These are phyloP conservation scores for Trichoderma koningiopsis DNA, from an alignment of 2,329 filamentous ascomycete genomes.

Conservation along the genomic window DNA sequence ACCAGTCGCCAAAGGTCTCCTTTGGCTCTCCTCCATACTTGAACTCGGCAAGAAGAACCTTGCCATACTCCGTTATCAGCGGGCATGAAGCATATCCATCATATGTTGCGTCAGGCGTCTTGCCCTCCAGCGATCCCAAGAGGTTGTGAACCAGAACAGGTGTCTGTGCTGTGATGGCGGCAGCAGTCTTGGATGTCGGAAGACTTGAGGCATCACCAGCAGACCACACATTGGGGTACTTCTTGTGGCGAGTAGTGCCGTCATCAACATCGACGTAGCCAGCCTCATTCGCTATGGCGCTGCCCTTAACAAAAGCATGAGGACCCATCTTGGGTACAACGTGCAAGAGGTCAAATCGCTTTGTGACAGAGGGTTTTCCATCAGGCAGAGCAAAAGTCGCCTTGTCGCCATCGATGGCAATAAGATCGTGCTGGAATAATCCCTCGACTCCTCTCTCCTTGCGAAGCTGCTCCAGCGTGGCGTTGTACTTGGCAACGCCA, in stretches of 20 bases:
- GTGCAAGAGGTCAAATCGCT: slow-evolving; percentile 57
- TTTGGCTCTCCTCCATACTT: slow-evolving; percentile 65
- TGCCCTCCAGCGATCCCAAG: slow-evolving; percentile 48
- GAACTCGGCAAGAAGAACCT: slow-evolving; percentile 66
- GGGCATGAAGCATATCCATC: slow-evolving; percentile 61
- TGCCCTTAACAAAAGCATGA: slow-evolving; percentile 56
- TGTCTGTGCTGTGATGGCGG: slow-evolving; percentile 54
- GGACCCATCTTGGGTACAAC: slow-evolving; percentile 62
- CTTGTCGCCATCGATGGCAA: slow-evolving; percentile 54
- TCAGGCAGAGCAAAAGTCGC: slow-evolving; percentile 52
- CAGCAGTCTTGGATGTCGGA: slow-evolving; percentile 59
- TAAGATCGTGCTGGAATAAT: slow-evolving; percentile 59
- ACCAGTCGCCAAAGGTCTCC: slow-evolving; percentile 58
- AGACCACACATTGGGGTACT: slow-evolving; percentile 60
- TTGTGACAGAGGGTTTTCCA: slow-evolving; percentile 47
- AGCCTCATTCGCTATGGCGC: slow-evolving; percentile 54
- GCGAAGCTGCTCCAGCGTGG: slow-evolving; percentile 55
- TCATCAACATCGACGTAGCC: slow-evolving; percentile 62
- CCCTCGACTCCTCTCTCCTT: slow-evolving; percentile 58
- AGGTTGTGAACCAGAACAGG: slow-evolving; percentile 55
- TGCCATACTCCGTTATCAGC: slow-evolving; percentile 58
- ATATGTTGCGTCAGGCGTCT: slow-evolving; percentile 47
- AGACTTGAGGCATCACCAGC: slow-evolving; percentile 61
- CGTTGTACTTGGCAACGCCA: slow-evolving; percentile 61
- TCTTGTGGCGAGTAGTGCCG: slow-evolving; percentile 54